phyloP scores from a whole-genome alignment of 2,329 filamentous ascomycete species.

The Epichloe uncinata region DNA sequence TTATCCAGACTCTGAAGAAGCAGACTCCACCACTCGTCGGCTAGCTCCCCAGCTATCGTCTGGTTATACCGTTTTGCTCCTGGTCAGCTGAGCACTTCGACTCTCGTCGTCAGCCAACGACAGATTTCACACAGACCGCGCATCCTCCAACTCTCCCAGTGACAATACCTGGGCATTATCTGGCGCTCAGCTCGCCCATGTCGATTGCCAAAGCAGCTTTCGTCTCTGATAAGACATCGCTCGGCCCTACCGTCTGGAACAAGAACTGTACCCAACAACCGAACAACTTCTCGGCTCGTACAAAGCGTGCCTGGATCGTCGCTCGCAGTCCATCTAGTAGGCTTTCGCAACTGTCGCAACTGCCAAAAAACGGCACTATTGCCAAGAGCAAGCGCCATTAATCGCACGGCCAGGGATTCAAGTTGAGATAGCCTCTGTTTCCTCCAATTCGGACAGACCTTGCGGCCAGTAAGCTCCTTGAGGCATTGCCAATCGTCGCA shows the following conservation, averaged over 20 bases:
- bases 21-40: not conserved
- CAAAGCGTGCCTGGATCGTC: no score
- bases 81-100: conserved; percentile 3
- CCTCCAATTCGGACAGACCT: not conserved
- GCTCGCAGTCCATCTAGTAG: no score
- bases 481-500: not conserved
- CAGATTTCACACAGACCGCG: not conserved
- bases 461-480: not conserved
- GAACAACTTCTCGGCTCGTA: no score
- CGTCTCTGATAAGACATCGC: no score
- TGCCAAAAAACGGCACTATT: no score
- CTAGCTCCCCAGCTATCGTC: not conserved
- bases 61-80: not conserved
- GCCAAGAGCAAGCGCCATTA: no score
- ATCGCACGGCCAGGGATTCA: not conserved
- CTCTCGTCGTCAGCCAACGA: not conserved
- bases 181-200: no score
- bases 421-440: not conserved
- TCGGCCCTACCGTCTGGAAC: no score
- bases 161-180: no score
- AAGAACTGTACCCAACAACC: no score
- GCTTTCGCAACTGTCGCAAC: no score
- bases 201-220: no score
- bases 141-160: not conserved
- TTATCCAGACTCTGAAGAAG: not conserved